phyloP scores from a whole-genome alignment of 495 filamentous ascomycete genomes.

The Halenospora varia region DNA sequence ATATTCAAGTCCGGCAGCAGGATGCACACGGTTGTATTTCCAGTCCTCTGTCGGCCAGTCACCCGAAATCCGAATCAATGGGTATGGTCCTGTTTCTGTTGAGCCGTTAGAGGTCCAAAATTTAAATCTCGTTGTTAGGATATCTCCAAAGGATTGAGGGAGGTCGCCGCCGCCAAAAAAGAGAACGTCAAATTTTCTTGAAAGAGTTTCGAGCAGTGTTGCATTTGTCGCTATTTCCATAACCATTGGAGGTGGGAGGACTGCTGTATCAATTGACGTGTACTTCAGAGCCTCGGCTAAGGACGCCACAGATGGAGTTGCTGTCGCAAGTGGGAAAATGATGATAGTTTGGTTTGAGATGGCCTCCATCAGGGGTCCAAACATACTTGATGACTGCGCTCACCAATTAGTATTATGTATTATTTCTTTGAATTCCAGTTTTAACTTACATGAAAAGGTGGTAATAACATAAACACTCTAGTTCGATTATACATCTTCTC shows the following conservation, averaged over 20 bases:
- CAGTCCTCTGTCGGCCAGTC: not conserved
- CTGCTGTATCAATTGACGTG: not conserved
- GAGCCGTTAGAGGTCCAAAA: not conserved
- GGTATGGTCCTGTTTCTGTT: not conserved
- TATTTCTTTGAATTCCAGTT: too few relatives aligned
- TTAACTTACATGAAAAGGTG: not conserved
- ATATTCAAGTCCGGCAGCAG: not conserved
- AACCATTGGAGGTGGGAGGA: not conserved
- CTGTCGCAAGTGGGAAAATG: not conserved
- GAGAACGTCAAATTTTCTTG: not conserved
- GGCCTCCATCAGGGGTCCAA: not conserved
- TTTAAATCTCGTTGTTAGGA: not conserved
- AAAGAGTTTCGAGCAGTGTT: not conserved
- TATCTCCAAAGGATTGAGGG: not conserved
- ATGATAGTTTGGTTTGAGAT: not conserved
- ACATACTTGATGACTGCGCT: not conserved
- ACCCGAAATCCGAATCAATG: not conserved
- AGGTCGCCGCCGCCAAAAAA: not conserved
- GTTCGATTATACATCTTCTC: not conserved
- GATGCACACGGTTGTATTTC: not conserved
- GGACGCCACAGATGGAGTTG: not conserved
- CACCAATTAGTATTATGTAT: too few relatives aligned
- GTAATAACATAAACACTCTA: not conserved
- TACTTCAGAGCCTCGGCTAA: not conserved
- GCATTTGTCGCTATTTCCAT: not conserved